Conservation (phyloP, 306 rosid species). For the Gillenia trifoliata region DNA sequence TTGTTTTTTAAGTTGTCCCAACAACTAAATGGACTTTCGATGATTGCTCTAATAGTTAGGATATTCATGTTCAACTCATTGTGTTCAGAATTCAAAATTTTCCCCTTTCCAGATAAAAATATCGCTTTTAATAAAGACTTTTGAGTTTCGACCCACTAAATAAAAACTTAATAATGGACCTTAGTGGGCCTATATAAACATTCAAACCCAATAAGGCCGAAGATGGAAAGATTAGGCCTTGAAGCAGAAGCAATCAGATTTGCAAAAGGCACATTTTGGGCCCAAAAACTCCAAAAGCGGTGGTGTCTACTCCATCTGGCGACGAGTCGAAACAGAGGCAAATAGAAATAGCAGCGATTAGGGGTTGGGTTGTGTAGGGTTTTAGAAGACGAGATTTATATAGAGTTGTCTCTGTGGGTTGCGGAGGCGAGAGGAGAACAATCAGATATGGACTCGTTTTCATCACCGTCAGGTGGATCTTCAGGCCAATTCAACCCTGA, state of each 20-base stretch:
- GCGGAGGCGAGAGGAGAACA: neutral
- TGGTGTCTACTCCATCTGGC: neutral
- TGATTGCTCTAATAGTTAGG: neutral
- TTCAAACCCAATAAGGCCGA: neutral
- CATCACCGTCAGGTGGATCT: constrained; percentile 47
- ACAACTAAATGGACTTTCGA: neutral
- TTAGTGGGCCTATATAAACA: neutral
- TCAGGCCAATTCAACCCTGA: constrained; percentile 44
- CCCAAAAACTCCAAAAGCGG: neutral
- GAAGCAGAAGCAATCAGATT: neutral
- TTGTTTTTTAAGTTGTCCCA: neutral
- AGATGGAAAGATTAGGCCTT: neutral
- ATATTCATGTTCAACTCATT: too few species aligned
- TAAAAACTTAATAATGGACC: too few species aligned
- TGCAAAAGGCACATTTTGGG: neutral
- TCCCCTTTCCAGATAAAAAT: too few species aligned
- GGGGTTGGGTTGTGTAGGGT: constrained; percentile 5
- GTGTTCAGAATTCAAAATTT: too few species aligned
- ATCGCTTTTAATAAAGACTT: too few species aligned
- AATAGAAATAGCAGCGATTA: neutral
- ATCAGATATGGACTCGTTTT: constrained; percentile 73
- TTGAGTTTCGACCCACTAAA: too few species aligned
- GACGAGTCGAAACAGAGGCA: neutral
- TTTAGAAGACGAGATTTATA: neutral
- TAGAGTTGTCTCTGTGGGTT: neutral